Evolutionary conservation across 345 rosid genomes (phyloP), one percentile per base, ranked within the genome.

Genomic region (Aurinia saxatilis): DNA sequence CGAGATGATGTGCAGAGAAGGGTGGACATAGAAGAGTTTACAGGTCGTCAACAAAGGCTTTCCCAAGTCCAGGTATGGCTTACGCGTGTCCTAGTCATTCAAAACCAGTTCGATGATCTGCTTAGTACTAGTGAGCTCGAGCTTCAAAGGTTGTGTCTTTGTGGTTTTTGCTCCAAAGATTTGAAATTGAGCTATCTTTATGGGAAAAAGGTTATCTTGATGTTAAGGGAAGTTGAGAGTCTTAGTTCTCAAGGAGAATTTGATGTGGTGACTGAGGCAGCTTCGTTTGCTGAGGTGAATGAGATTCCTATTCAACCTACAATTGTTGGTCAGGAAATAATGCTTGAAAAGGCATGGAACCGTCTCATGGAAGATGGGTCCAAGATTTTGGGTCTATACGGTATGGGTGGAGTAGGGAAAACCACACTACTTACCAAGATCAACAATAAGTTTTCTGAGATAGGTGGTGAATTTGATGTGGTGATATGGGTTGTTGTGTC

Each of bases 371-470:
- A 52, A 31, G 41, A 52, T 16, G 1, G 2, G 10, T 3, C 6
- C 2, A 14, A 27, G 41, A 34, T 52, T 11, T 1, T 34, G 15
- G 58, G 58, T 34, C 7, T 52, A 4, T 34, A 16, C 17, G 58
- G 58, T 33, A 34, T 52, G 41, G 58, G 58, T 11, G 42, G 58
- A 52, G 42, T 52, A 3, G 58, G 42, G 5, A 52, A 52, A 18
- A 52, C 58, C 15, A 52, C 42, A 1, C 58, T 52, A 10, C 42
- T 52, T 14, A 33, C 6, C 3, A 10, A 52, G 16, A 52, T 52
- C 15, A 33, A 52, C 42, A 52, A 52, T 34, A 52, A 51, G 16
- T 16, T 34, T 52, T 10, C 29, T 10, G 27, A 34, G 17, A 0
- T 16, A 34, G 2, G 25, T 34, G 58, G 13, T 5, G 4, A 25